Conservation (phyloP, 495 filamentous ascomycete genomes). For the Lepidopterella palustris region DNA sequence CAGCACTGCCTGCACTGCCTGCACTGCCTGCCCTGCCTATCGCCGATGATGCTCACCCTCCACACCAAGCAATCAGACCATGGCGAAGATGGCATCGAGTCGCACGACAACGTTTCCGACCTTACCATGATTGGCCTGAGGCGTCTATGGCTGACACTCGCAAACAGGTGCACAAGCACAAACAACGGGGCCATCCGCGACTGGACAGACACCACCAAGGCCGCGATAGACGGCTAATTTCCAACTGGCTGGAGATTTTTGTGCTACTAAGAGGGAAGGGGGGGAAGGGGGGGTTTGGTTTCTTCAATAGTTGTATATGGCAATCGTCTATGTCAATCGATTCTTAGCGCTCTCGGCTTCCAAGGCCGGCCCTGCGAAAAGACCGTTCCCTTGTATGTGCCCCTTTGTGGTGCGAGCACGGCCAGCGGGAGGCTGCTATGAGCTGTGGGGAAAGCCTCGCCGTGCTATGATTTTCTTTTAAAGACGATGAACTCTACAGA, state of each 20-base stretch:
- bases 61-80: background rate
- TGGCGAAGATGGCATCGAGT: background rate
- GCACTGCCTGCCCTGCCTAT: background rate
- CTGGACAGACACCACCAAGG: background rate
- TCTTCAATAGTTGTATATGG: constrained; percentile 23
- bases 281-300: no score
- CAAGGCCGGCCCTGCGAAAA: no score
- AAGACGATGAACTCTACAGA: no score
- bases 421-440: constrained; percentile 20
- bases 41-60: background rate
- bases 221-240: background rate
- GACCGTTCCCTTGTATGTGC: background rate
- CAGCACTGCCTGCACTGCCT: no score
- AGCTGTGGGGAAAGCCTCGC: constrained; percentile 25
- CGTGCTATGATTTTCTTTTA: background rate
- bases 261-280: constrained; percentile 20
- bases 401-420: constrained; percentile 9
- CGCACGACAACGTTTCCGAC: constrained; percentile 8
- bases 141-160: background rate
- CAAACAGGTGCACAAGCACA: background rate
- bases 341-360: background rate
- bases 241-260: constrained; percentile 3
- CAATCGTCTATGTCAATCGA: constrained; percentile 15
- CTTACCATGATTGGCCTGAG: constrained; percentile 11
- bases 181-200: background rate